phyloP scores from a whole-genome alignment of 768 basidiomycete genomes.

The Glaciozyma martinii region DNA sequence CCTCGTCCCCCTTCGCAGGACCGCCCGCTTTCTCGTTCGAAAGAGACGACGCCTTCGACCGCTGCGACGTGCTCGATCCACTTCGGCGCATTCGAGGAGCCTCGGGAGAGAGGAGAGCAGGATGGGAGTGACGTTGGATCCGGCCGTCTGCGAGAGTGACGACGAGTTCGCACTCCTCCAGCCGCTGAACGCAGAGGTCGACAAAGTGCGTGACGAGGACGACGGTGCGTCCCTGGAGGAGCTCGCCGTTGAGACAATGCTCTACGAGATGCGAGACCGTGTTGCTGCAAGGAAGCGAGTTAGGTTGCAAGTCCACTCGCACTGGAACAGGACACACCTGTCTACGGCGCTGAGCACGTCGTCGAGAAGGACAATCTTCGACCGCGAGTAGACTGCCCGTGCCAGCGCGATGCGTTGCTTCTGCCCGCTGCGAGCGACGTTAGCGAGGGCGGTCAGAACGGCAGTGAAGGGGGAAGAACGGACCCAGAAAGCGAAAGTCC shows the following conservation, averaged over 20 bases:
- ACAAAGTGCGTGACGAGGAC: slow-evolving; percentile 83
- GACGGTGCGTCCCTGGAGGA: slow-evolving; percentile 60
- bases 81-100: background rate
- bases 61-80: background rate
- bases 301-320: background rate
- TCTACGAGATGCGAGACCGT: slow-evolving; percentile 82
- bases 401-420: slow-evolving; percentile 74
- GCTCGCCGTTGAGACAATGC: slow-evolving; percentile 59
- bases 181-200: slow-evolving; percentile 59
- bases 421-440: slow-evolving; percentile 48
- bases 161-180: slow-evolving; percentile 12
- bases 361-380: slow-evolving; percentile 68
- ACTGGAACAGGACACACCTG: background rate
- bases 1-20: background rate
- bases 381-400: slow-evolving; percentile 72
- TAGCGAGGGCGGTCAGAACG: background rate
- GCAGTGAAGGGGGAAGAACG: slow-evolving; percentile 43
- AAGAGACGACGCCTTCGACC: background rate
- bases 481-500: background rate
- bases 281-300: slow-evolving; percentile 41
- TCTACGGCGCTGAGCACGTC: slow-evolving; percentile 55
- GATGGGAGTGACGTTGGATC: background rate
- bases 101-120: background rate
- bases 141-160: slow-evolving; percentile 12
- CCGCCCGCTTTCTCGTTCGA: slow-evolving; percentile 2